These are phyloP conservation scores for Colletotrichum scovillei DNA, from an alignment of 2,329 filamentous ascomycete genomes.

Conservation along the genomic window DNA sequence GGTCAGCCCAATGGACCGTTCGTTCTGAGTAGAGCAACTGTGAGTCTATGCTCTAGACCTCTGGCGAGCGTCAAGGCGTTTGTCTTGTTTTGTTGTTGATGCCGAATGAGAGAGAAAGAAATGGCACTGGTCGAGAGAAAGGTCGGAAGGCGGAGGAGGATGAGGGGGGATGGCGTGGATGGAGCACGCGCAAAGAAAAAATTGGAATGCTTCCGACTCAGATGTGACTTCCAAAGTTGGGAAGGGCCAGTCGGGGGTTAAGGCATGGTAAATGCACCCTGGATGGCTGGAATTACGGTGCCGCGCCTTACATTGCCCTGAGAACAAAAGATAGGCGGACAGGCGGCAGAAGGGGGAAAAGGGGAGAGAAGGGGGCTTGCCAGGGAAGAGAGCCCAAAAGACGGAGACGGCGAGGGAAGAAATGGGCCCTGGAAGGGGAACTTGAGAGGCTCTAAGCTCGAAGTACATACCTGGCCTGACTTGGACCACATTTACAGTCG, in stretches of 20 bases:
- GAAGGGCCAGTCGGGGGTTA: conserved; percentile 8
- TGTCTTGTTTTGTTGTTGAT: conserved; percentile 1
- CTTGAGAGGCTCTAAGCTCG: conserved; percentile 3
- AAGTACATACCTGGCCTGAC: not conserved
- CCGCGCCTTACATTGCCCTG: conserved; percentile 17
- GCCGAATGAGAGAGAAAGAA: not conserved
- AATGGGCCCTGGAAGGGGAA: conserved; percentile 26
- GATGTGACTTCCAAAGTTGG: conserved; percentile 16
- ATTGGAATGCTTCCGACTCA: conserved; percentile 21
- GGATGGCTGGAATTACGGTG: conserved; percentile 9
- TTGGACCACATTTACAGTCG: conserved; percentile 1
- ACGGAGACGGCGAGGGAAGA: conserved; percentile 21
- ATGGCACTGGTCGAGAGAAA: conserved; percentile 10
- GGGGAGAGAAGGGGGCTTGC: not conserved
- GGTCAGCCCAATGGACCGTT: conserved; percentile 3
- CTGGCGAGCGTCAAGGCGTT: not conserved
- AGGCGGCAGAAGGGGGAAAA: not conserved
- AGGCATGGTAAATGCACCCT: not conserved
- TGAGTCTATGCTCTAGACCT: not conserved
- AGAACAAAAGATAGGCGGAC: conserved; percentile 5
- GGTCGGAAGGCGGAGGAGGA: conserved; percentile 11
- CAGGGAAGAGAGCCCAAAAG: not conserved
- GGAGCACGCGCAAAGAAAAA: conserved; percentile 22
- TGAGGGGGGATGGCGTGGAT: conserved; percentile 13
- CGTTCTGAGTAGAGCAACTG: not conserved